Evolutionary conservation across 176 grass and related monocot genomes (phyloP), one percentile per base, ranked within the genome.

Genomic region (Musa itinerans): DNA sequence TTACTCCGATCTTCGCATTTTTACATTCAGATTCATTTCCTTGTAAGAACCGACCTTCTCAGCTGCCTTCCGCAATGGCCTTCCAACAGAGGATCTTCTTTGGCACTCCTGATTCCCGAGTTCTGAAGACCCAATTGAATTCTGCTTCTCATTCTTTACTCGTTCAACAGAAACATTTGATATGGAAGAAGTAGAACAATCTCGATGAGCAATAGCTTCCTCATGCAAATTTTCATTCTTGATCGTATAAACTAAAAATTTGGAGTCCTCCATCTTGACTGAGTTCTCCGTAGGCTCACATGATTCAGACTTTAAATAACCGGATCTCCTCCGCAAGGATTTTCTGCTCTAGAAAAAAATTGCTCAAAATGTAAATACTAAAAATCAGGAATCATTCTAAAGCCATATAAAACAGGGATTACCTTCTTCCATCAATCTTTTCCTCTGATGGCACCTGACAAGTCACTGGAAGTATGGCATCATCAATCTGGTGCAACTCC

Each of bases 31-130:
- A 50, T 76, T 80, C 72, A 73, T 62, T 75, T 89, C 90, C 79
- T 92, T 89, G 79, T 89, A 85, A 63, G 79, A 81, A 17, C 52
- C 17, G 14, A 92, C 81, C 34, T 78, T 84, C 74, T 83, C 86
- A 8, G 55, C 78, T 10, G 90, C 86, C 58, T 59, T 80, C 56
- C 90, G 79, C n/a, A 83, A 71, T 9, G 90, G 84, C 27, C 90
- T 89, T 74, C 90, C 90, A 16, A 89, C 73, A 49, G 86, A 92
- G 2, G 86, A 92, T 73, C 86, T 75, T 59, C 82, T 75, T 61
- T 8, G 27, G 3, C 16, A 21, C 56, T 74, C 21, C 9, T 57
- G 12, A 29, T 57, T 53, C 15, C 29, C 26, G 0, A 10, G 11
- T 11, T 15, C 67, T 50, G 67, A 70, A 49, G 67, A 70, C 9